phyloP scores from a whole-genome alignment of 805 yeast species.

The Hyphopichia homilentoma region DNA sequence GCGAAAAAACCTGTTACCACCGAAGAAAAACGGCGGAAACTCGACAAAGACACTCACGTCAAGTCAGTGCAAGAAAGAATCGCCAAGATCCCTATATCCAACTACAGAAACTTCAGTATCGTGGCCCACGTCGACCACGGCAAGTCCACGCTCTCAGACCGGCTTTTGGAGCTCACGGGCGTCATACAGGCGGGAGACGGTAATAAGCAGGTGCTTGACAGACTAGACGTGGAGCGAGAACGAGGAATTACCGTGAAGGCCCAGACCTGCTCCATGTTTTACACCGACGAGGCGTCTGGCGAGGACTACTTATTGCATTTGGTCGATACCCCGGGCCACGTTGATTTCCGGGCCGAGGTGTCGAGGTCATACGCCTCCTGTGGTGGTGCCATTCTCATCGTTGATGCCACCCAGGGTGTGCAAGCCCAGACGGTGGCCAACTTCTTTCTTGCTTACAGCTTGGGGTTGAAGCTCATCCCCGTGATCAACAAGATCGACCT shows the following conservation, averaged over 20 bases:
- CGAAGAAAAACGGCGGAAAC: conserved; percentile 21
- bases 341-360: conserved; percentile 92
- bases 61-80: conserved; percentile 53
- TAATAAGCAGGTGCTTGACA: conserved; percentile 84
- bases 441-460: conserved; percentile 82
- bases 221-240: conserved; percentile 90
- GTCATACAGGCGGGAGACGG: conserved; percentile 69
- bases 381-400: conserved; percentile 85
- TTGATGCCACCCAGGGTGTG: conserved; percentile 95
- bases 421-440: conserved; percentile 99
- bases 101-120: conserved; percentile 86
- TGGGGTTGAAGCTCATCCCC: conserved; percentile 79
- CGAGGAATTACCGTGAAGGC: conserved; percentile 97
- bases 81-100: conserved; percentile 72
- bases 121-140: conserved; percentile 96
- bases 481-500: conserved; percentile 90
- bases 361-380: conserved; percentile 93
- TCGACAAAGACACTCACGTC: conserved; percentile 31
- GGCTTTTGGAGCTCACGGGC: conserved; percentile 83
- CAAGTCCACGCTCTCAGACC: conserved; percentile 84
- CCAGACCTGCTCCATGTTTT: conserved; percentile 93
- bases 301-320: conserved; percentile 81
- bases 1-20: conserved; percentile 3
- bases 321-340: conserved; percentile 98
- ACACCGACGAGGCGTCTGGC: conserved; percentile 51